phyloP scores from a whole-genome alignment of 1,139 yeast species.

The Lodderomyces oxycetoniae region DNA sequence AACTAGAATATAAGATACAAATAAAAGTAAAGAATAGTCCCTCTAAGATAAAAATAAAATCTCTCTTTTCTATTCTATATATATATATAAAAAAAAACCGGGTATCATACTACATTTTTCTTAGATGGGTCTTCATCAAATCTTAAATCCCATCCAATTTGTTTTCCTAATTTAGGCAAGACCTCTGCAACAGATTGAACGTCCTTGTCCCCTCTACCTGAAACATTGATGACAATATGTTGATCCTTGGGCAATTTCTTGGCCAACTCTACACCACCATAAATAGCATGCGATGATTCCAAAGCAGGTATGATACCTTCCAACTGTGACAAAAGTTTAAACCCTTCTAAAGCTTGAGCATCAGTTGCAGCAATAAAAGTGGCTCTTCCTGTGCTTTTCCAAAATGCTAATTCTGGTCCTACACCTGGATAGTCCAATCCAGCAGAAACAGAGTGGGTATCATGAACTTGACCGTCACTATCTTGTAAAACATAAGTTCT shows the following conservation, averaged over 20 bases:
- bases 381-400: constrained; percentile 95
- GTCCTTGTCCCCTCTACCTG: constrained; percentile 99
- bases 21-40: constrained; percentile 13
- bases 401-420: constrained; percentile 94
- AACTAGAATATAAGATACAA: neutral
- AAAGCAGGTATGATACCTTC: constrained; percentile 99
- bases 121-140: constrained; percentile 58
- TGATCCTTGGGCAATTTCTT: constrained; percentile 76
- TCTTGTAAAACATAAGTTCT: constrained; percentile 89
- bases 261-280: constrained; percentile 86
- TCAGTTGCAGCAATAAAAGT: constrained; percentile 84
- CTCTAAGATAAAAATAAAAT: constrained; percentile 2
- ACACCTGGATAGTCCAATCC: constrained; percentile 99
- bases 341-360: constrained; percentile 88
- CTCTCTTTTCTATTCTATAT: neutral
- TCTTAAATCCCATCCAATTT: constrained; percentile 94
- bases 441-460: constrained; percentile 96
- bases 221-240: constrained; percentile 78
- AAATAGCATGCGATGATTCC: constrained; percentile 94
- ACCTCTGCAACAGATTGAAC: constrained; percentile 96
- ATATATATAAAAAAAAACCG: neutral
- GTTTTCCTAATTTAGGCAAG: constrained; percentile 81
- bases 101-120: constrained; percentile 10
- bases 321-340: constrained; percentile 79
- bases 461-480: constrained; percentile 91